A percentile compares a stretch with the other conserved stretches of the same genome.
phyloP scores from a whole-genome alignment of 495 filamentous ascomycete genomes.

The Aspergillus indologenus region DNA sequence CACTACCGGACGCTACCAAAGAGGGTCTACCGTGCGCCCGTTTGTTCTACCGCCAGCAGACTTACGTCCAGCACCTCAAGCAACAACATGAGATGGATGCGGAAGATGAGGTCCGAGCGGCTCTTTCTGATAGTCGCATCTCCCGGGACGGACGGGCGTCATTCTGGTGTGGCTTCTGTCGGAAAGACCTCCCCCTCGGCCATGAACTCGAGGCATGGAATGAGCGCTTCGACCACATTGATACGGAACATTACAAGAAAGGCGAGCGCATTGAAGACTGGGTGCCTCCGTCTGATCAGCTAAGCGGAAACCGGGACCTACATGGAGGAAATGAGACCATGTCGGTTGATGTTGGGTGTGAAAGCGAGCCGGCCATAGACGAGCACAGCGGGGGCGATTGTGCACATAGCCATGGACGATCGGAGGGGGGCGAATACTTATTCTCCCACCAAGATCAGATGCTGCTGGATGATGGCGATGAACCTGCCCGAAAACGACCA shows the following conservation, averaged over 20 bases:
- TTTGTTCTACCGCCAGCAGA: constrained; percentile 58
- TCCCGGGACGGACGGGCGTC: constrained; percentile 64
- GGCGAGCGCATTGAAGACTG: constrained; percentile 49
- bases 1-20: constrained; percentile 34
- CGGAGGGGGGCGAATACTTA: background rate
- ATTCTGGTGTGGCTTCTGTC: constrained; percentile 94
- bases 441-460: constrained; percentile 10
- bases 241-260: constrained; percentile 64
- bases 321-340: constrained; percentile 6
- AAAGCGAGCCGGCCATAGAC: constrained; percentile 8
- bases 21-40: constrained; percentile 47
- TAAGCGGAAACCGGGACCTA: constrained; percentile 11
- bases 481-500: background rate
- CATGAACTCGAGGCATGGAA: constrained; percentile 60
- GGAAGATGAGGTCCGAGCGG: constrained; percentile 37
- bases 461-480: background rate
- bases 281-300: constrained; percentile 25
- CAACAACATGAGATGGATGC: constrained; percentile 48
- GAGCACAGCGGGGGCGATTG: constrained; percentile 15
- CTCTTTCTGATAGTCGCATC: constrained; percentile 55
- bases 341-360: background rate
- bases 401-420: constrained; percentile 10
- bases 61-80: constrained; percentile 58
- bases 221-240: constrained; percentile 85
- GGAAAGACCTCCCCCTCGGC: constrained; percentile 52